These are phyloP conservation scores for Xanthoconium separans DNA, from an alignment of 1,284 basidiomycete species.

Conservation along the genomic window DNA sequence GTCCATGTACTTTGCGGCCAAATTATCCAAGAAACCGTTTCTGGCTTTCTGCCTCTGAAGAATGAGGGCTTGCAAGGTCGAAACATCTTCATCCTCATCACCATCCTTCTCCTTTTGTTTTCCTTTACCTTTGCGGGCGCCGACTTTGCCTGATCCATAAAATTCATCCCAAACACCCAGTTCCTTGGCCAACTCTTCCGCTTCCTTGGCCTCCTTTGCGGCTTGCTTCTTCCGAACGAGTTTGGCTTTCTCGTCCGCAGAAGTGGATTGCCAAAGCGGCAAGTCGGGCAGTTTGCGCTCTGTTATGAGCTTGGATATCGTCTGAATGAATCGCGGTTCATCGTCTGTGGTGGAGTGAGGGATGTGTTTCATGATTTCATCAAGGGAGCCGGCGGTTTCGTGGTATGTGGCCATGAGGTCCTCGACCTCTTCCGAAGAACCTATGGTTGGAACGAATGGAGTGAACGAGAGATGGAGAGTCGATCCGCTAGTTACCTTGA, in stretches of 20 bases:
- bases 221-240: conserved; percentile 73
- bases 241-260: conserved; percentile 76
- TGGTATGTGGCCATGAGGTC: conserved; percentile 78
- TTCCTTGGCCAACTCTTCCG: conserved; percentile 83
- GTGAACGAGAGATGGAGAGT: background rate
- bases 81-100: conserved; percentile 57
- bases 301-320: conserved; percentile 67
- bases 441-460: conserved; percentile 40
- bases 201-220: conserved; percentile 79
- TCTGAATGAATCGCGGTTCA: conserved; percentile 77
- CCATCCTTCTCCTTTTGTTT: conserved; percentile 54
- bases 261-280: conserved; percentile 67
- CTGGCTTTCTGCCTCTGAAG: conserved; percentile 73
- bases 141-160: conserved; percentile 78
- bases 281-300: conserved; percentile 58
- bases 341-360: conserved; percentile 83
- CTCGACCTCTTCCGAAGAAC: conserved; percentile 77
- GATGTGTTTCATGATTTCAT: conserved; percentile 77
- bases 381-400: conserved; percentile 67
- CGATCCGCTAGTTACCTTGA: conserved; percentile 55
- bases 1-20: conserved; percentile 82
- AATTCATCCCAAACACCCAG: conserved; percentile 96
- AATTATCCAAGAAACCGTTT: conserved; percentile 69
- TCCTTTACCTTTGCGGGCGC: conserved; percentile 57
- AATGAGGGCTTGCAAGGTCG: conserved; percentile 80